Evolutionary conservation across 441 rosid species (phyloP).

Genomic region (Brassica balearica): DNA sequence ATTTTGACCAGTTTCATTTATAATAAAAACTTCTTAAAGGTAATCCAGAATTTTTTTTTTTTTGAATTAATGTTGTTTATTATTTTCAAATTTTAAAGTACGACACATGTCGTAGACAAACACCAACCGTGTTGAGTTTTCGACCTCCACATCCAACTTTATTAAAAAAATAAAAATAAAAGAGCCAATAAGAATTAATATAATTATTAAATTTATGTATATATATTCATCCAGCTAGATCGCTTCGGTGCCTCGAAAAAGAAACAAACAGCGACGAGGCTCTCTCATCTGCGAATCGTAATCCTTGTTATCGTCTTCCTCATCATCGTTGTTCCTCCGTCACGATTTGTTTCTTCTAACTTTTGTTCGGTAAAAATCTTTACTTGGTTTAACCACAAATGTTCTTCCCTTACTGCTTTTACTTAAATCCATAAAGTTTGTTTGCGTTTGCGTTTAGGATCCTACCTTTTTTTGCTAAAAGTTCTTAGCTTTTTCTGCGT

Average conservation of each 20-base stretch:
- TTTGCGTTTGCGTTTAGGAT: neutral
- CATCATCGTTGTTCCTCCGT: slow-evolving; percentile 12
- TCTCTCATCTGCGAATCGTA: slow-evolving; percentile 30
- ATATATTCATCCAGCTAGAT: slow-evolving; percentile 38
- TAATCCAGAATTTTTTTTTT: no score
- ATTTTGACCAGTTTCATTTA: no score
- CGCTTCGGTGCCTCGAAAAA: slow-evolving; percentile 29
- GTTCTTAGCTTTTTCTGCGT: slow-evolving; percentile 38
- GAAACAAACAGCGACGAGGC: neutral
- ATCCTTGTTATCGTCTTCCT: slow-evolving; percentile 36
- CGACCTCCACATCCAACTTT: slow-evolving; percentile 15
- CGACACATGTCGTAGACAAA: slow-evolving; percentile 15
- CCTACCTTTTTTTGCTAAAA: slow-evolving; percentile 20
- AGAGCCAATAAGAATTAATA: neutral
- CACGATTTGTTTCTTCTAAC: slow-evolving; percentile 23
- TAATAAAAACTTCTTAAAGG: no score
- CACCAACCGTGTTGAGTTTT: slow-evolving; percentile 41
- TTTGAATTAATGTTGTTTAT: no score
- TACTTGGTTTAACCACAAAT: slow-evolving; percentile 1
- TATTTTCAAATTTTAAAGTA: neutral
- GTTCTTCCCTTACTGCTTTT: neutral
- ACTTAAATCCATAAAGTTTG: slow-evolving; percentile 5
- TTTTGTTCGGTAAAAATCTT: slow-evolving; percentile 26
- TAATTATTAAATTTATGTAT: neutral
- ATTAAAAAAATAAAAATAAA: neutral